Evolutionary conservation across 2,329 filamentous ascomycete species (phyloP), one percentile per base, ranked within the genome.

Genomic region (Ophiocordyceps camponoti-saundersi): DNA sequence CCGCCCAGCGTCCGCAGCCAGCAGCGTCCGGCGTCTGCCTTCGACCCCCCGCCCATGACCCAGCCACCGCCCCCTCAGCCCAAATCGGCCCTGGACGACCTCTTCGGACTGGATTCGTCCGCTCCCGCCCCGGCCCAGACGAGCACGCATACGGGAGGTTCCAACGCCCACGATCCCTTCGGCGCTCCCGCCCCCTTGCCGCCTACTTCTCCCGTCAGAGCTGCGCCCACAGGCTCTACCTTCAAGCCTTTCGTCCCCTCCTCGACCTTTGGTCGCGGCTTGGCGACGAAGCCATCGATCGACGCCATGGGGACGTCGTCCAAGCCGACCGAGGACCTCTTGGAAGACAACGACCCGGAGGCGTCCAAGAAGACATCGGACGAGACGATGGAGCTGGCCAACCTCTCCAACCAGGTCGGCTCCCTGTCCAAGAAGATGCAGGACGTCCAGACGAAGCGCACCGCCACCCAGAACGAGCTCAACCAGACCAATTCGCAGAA

Each of bases 201-300:
- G 18, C 65, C 78, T 45, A 66, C 77, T 55, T 79, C 82, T 57
- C 70, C 70, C 55, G 59, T 72, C 57, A 67, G 67, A 59, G 59
- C 71, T 48, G 63, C 75, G 47, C 57, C 69, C 43, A 61, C 36
- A 4, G n/a, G 69, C 53, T 59, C 68, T 18, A 73, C 72, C 1
- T 95, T 95, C 67, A 94, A 88, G 65, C 87, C 89, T 1, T 98
- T 98, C 63, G 68, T 92, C 42, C 92, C 92, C 0, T 88, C 87
- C 0, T 96, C 92, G 1, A 84, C 85, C 0, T 98, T 96, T 63
- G 92, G 92, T 7, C 83, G 89, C 56, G 82, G 80, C 29, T 69
- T 96, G 50, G 80, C 83, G 22, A 72, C 80, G 2, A 85, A 93
- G 53, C 72, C 74, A 23, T 94, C 88, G 10, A 88, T 87, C 21